Evolutionary conservation across 2,329 filamentous ascomycete species (phyloP), one percentile per base, ranked within the genome.

Genomic region (Torrubiella hemipterigena): DNA sequence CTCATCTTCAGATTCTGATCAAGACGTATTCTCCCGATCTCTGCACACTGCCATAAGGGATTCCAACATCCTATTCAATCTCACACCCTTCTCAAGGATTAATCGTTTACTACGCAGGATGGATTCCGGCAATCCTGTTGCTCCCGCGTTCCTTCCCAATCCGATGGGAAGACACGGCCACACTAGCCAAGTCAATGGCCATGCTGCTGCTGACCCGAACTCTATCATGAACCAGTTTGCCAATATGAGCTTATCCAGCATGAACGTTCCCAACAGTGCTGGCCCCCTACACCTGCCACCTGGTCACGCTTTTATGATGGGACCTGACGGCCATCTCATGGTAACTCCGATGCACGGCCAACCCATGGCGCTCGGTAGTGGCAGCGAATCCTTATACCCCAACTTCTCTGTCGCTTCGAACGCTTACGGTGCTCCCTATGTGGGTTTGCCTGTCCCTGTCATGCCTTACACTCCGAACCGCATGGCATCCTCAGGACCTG

Each of bases 401-500:
- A 43, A 42, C 17, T 58, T 48, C 35, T 43, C 50, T 6, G 39
- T 55, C 27, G 38, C 45, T 23, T 45, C 50, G 23, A 47, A 42
- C 23, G 53, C 53, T 30, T 57, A 55, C 32, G 48, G 49, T 17
- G 48, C 52, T 30, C 50, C 54, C 19, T 61, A 55, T 42, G 50
- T 54, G 35, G 51, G 48, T 31, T 41, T 54, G 39, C 53, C 52
- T 12, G 43, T 55, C 30, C 49, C 55, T 8, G 48, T 67, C 24
- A 48, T 69, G 44, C 68, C 69, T 4, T 69, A 61, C 46, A 70
- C 67, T 10, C 65, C 69, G n/a, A n/a, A n/a, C n/a, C 14, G 65
- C 61, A n/a, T 65, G 68, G 13, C 47, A 61, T 19, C 51, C 55
- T 19, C 49, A 54, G 7, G 49, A 58, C 13, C 57, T 61, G 24